Percentiles rank a stretch among this genome's conserved stretches.
These are phyloP conservation scores for Glarea lozoyensis DNA, from an alignment of 495 filamentous ascomycete species.

Conservation along the genomic window DNA sequence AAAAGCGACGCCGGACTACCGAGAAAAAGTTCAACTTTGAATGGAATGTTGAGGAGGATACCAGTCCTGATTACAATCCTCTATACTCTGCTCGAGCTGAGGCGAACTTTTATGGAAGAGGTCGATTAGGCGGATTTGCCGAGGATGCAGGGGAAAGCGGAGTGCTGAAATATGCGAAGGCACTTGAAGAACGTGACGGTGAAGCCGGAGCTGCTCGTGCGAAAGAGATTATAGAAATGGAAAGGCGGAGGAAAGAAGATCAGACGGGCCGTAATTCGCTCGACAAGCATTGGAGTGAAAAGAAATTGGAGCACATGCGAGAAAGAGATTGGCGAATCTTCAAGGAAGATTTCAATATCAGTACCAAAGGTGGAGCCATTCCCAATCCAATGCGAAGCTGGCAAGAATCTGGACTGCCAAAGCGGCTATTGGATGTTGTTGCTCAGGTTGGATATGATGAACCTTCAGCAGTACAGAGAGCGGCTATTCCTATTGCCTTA, in stretches of 20 bases:
- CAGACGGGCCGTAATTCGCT: slow-evolving; percentile 54
- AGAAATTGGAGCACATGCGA: slow-evolving; percentile 90
- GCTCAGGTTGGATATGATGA: slow-evolving; percentile 85
- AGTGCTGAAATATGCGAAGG: slow-evolving; percentile 65
- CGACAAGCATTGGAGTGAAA: slow-evolving; percentile 97
- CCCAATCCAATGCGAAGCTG: slow-evolving; percentile 96
- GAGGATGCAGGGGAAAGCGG: slow-evolving; percentile 66
- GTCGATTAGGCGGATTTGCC: slow-evolving; percentile 72
- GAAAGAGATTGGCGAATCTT: slow-evolving; percentile 99
- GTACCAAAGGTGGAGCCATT: slow-evolving; percentile 79
- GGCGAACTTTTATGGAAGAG: slow-evolving; percentile 71
- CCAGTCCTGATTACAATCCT: slow-evolving; percentile 81
- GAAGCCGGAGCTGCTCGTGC: slow-evolving; percentile 75
- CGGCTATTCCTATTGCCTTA: slow-evolving; percentile 90
- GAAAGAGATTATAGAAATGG: slow-evolving; percentile 78
- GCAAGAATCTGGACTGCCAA: slow-evolving; percentile 77
- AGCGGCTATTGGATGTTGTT: slow-evolving; percentile 74
- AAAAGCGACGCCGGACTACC: slow-evolving; percentile 87
- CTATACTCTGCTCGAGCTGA: slow-evolving; percentile 70
- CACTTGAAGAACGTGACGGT: slow-evolving; percentile 66
- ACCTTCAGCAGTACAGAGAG: slow-evolving; percentile 85
- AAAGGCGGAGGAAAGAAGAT: slow-evolving; percentile 69
- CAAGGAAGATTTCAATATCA: slow-evolving; percentile 98
- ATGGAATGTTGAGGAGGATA: slow-evolving; percentile 96
- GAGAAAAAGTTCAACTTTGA: slow-evolving; percentile 99